phyloP scores from a whole-genome alignment of 805 yeast species.

The Kuraishia borneana region DNA sequence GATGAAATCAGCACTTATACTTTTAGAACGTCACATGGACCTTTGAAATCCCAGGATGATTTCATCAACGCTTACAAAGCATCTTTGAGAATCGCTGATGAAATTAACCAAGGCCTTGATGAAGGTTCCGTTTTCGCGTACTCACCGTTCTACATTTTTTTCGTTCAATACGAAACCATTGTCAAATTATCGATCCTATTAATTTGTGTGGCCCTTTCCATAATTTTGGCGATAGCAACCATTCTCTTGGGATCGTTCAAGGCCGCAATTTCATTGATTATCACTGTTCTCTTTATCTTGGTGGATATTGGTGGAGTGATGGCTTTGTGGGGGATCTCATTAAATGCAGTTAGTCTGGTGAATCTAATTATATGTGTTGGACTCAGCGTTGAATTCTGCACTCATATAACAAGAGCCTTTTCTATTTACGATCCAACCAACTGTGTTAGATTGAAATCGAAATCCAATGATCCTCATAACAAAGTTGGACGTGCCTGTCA shows the following conservation, averaged over 20 bases:
- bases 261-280: constrained; percentile 43
- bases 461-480: constrained; percentile 3
- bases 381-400: constrained; percentile 85
- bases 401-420: constrained; percentile 77
- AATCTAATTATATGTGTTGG: constrained; percentile 90
- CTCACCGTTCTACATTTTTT: constrained; percentile 87
- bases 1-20: constrained; percentile 39
- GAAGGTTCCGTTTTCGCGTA: constrained; percentile 71
- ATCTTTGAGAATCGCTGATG: constrained; percentile 54
- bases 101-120: constrained; percentile 28
- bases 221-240: constrained; percentile 40
- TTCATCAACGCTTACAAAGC: constrained; percentile 72
- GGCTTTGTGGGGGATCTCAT: constrained; percentile 61
- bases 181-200: constrained; percentile 45
- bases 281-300: constrained; percentile 53
- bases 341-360: constrained; percentile 85
- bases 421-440: constrained; percentile 26
- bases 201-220: constrained; percentile 35
- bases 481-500: constrained; percentile 29
- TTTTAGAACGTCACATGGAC: constrained; percentile 74
- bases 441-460: constrained; percentile 2
- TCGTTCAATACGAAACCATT: constrained; percentile 75
- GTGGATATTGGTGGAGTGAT: constrained; percentile 72
- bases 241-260: constrained; percentile 55
- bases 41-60: constrained; percentile 74